Evolutionary conservation across 805 yeast species (phyloP).

Genomic region (Kregervanrija delftensis): DNA sequence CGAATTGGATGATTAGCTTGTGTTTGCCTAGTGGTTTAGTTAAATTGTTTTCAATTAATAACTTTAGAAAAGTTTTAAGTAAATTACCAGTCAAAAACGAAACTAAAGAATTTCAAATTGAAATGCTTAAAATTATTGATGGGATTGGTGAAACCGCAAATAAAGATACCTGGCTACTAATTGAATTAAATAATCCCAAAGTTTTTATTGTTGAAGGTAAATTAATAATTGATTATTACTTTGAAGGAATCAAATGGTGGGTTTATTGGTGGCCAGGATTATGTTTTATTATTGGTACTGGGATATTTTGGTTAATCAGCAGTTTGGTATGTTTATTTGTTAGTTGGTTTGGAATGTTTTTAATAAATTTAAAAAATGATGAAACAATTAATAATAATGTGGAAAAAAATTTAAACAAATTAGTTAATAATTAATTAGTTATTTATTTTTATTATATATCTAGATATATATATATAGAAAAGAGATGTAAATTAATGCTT

Average conservation of each 20-base stretch:
- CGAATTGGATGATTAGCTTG: constrained; percentile 7
- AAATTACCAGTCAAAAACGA: not conserved
- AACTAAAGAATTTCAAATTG: no score
- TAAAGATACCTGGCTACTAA: constrained; percentile 4
- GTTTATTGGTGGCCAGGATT: constrained; percentile 16
- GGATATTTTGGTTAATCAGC: constrained; percentile 6
- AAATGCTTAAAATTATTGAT: no score
- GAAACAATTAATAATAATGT: not conserved
- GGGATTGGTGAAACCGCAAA: no score
- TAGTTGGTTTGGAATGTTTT: constrained; percentile 6
- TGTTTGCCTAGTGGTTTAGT: constrained; percentile 9
- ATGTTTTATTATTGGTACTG: constrained; percentile 10
- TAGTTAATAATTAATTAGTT: constrained; percentile 1
- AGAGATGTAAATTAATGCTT: no score
- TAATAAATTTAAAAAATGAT: not conserved
- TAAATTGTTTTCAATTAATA: constrained; percentile 2
- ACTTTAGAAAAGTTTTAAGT: constrained; percentile 2
- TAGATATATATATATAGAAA: not conserved
- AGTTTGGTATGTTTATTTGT: constrained; percentile 3
- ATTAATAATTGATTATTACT: constrained; percentile 8
- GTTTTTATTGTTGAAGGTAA: constrained; percentile 7
- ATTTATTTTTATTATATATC: not conserved
- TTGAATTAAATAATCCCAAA: constrained; percentile 9
- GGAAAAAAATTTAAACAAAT: constrained; percentile 4
- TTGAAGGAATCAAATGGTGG: constrained; percentile 11